Base-by-base conservation (phyloP, 2,329 filamentous ascomycete genomes). In the Trematosphaeria pertusa region DNA sequence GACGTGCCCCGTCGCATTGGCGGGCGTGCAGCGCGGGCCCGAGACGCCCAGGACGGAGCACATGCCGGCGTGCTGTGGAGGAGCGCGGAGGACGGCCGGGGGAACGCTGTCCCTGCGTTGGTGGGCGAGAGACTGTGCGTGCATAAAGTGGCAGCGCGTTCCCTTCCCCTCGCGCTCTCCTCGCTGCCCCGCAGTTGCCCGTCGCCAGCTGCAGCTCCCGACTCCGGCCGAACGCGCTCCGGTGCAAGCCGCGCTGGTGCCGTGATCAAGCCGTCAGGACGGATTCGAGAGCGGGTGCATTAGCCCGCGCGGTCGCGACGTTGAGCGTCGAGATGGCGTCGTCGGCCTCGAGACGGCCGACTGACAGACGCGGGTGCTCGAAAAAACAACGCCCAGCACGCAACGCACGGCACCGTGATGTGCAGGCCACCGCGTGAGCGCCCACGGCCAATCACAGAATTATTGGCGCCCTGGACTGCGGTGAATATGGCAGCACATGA, bases 401-500 rank as follows among this genome's bases (percentile, higher is more conserved):
- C 39, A 31, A 52, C 22, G 43, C 34, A n/a, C 43, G n/a, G 34
- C n/a, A 36, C 15, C 9, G 48, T 52, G 41, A 46, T 54, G 46
- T 36, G 50, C 47, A 50, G 41, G 7, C 18, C 18, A 30, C 46
- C 34, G 30, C 30, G 34, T 28, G 24, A 20, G 24, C n/a, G 34
- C 24, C 17, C 30, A 20, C 12, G 30, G 37, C 50, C 46, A 50
- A 51, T 50, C 34, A 48, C 36, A 52, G 42, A 28, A 28, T 28
- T n/a, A n/a, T n/a, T 37, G 39, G 37, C 34, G 15, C 28, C 24
- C 6, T 24, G 37, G 37, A 31, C 43, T 46, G 39, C 32, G 37
- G 24, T 42, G 39, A 44, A 50, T 19, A 39, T 9, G 19, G 28
- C 37, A 41, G 50, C 61, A 64, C 59, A 60, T 61, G 61, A 62